phyloP scores from a whole-genome alignment of 2,329 filamentous ascomycete species.

The Botrytis fragariae region DNA sequence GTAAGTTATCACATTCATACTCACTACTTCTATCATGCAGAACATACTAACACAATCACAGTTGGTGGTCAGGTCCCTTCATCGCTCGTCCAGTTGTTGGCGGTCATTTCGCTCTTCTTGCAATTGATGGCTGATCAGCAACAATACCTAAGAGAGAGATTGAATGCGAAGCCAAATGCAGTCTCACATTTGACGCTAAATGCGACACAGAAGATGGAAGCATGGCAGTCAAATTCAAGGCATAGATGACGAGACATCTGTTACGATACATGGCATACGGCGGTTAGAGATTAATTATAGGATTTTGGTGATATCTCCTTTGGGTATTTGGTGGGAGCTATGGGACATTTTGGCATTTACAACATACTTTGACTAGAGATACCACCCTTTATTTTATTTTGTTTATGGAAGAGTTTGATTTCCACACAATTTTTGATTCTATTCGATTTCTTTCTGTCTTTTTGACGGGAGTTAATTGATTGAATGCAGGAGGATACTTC shows the following conservation, averaged over 20 bases:
- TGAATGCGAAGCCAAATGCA: constrained; percentile 2
- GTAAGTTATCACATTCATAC: constrained; percentile 41
- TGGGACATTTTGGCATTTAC: background rate
- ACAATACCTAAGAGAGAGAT: background rate
- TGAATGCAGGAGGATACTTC: background rate
- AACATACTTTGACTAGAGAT: background rate
- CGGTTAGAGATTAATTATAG: background rate
- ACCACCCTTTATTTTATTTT: background rate
- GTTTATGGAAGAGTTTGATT: background rate
- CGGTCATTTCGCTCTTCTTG: constrained; percentile 76
- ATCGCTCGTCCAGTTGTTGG: constrained; percentile 77
- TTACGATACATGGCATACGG: background rate
- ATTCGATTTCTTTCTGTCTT: background rate
- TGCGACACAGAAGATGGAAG: background rate
- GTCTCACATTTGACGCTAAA: background rate
- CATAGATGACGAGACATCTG: background rate
- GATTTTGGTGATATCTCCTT: background rate
- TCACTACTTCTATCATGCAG: background rate
- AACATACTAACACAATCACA: background rate
- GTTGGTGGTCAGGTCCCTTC: constrained; percentile 47
- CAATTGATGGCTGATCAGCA: constrained; percentile 36
- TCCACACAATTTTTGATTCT: background rate
- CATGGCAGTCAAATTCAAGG: background rate
- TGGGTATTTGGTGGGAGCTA: background rate
- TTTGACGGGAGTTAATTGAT: background rate